Evolutionary conservation across 2,329 filamentous ascomycete species (phyloP).

Genomic region (Teratosphaeriaceae sp.): DNA sequence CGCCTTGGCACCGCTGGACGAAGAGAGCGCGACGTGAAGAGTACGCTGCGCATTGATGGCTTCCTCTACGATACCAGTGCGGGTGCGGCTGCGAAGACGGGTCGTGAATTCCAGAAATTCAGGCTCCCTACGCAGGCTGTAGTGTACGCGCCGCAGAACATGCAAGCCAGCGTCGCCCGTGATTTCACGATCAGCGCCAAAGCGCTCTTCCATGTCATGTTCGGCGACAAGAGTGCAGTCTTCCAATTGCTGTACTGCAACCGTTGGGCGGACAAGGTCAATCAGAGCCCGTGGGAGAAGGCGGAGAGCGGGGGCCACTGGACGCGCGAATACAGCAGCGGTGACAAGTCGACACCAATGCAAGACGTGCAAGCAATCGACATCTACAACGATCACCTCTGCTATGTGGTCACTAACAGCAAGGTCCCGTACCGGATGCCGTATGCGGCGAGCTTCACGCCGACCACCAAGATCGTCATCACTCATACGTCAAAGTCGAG

Average conservation of each 20-base stretch:
- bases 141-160: conserved; percentile 71
- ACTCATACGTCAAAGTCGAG: conserved; percentile 88
- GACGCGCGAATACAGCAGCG: conserved; percentile 58
- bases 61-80: conserved; percentile 45
- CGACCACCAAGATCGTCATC: conserved; percentile 87
- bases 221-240: conserved; percentile 91
- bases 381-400: conserved; percentile 49
- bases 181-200: conserved; percentile 90
- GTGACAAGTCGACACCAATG: conserved; percentile 37
- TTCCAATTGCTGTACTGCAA: conserved; percentile 90
- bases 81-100: conserved; percentile 24
- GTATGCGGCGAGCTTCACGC: conserved; percentile 67
- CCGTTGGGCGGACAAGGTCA: conserved; percentile 67
- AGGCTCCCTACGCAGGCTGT: conserved; percentile 77
- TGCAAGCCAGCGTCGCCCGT: conserved; percentile 69
- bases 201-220: conserved; percentile 90
- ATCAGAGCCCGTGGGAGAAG: conserved; percentile 80
- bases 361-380: conserved; percentile 84
- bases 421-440: conserved; percentile 78
- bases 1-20: conserved; percentile 31
- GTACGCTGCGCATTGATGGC: conserved; percentile 56
- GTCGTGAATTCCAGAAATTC: conserved; percentile 59
- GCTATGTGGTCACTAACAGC: conserved; percentile 60
- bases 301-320: conserved; percentile 27
- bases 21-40: conserved; percentile 46